Base-by-base conservation (phyloP, 2,329 filamentous ascomycete species). In the Ophiostoma australiae region DNA sequence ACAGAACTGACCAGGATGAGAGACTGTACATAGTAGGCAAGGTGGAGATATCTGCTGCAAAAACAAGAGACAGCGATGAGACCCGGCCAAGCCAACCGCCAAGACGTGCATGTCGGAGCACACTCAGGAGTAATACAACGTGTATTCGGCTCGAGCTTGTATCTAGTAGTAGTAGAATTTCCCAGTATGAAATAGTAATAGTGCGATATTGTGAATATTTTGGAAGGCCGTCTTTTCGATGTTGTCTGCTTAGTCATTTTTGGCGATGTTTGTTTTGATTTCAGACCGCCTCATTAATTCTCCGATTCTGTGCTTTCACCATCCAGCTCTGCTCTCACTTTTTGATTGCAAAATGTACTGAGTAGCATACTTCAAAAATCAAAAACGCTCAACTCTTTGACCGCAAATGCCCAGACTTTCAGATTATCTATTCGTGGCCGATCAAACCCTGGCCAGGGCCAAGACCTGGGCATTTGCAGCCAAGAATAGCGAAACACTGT, bases 21-120 rank as follows among this genome's bases (percentile, higher is more conserved):
- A 48, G 44, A 20, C 10, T 39, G 17, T 15, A 20, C 8, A 39
- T 39, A 10, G 37, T 39, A 10, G 37, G 11, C 37, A 39, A n/a
- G 44, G 20, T 48, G 44, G 20, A 48, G 44, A n/a, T 48, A n/a
- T 20, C 7, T 39, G 44, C 44, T 48, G 44, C 6, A n/a, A 48
- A 48, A 31, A 65, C 61, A 67, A 69, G 70, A 68, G 69, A 67
- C 68, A 65, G 35, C 58, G 68, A n/a, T 73, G 72, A 73, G 72
- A 73, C 72, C 48, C 5, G 61, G 72, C 72, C 72, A 72, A 72
- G 72, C 52, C 69, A 55, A 20, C n/a, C 41, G 72, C 70, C 72
- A 73, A 73, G 72, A 69, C 31, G 15, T n/a, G 27, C 15, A 63
- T 35, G 58, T 63, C 58, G 37, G 31, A 55, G 66, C 33, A 58